Evolutionary conservation across 1,284 basidiomycete species (phyloP), one percentile per base, ranked within the genome.

Genomic region (Microbotryomycetes sp.): DNA sequence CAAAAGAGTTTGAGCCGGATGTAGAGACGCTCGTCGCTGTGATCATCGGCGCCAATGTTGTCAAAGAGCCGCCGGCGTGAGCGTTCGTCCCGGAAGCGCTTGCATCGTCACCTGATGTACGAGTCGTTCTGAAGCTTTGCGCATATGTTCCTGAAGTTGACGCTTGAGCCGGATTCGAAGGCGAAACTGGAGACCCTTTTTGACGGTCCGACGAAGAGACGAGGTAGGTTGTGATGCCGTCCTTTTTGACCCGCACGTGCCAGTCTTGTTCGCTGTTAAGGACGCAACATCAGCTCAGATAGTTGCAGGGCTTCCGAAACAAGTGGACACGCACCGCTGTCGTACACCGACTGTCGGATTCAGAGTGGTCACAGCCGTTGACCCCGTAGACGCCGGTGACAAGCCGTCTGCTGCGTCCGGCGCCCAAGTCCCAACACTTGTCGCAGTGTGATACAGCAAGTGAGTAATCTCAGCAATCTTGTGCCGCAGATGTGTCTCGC

Each of bases 401-500:
- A 61, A 23, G 23, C 67, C 67, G 30, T 66, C 62, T 35, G 64
- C 64, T 13, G 64, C 59, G 21, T 68, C 67, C 0, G 67, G 62
- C 11, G 75, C 52, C 61, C 69, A 68, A 5, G 65, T 64, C 7
- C 65, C 61, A 16, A 70, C 68, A 3, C 65, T 62, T 52, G 60
- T 59, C 27, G 90, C 90, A 30, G 91, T 86, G 78, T 96, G 91
- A 75, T 91, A 94, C 26, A 97, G 80, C 23, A 97, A 80, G 26
- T 87, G 83, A 71, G 96, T 93, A 62, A 94, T 91, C 76, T 92
- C 91, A 26, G 88, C 86, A 1, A 91, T 94, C 85, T 97, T 78
- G 58, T 64, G 67, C 18, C 70, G 67, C 62, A 71, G 57, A 68
- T 76, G 64, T 52, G 70, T 68, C 62, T 72, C 72, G 66, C 67